phyloP scores from a whole-genome alignment of 139 green algal species.

The Spirogloea muscicola region DNA sequence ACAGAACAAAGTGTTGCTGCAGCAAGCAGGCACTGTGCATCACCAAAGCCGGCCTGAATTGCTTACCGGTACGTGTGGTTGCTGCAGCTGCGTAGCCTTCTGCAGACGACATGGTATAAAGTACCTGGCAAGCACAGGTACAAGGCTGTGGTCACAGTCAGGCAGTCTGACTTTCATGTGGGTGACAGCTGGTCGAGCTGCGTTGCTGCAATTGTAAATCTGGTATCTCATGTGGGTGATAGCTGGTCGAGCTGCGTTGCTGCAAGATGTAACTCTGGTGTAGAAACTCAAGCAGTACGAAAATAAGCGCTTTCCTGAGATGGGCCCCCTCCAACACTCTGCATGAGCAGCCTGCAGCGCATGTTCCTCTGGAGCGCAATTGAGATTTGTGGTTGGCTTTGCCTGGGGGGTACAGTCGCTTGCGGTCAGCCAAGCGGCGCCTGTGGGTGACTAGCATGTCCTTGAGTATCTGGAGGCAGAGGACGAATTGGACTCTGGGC shows the following conservation, averaged over 20 bases:
- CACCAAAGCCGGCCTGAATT: too few relatives aligned
- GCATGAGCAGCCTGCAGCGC: background rate
- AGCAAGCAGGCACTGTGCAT: too few relatives aligned
- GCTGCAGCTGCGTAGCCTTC: background rate
- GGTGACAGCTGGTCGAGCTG: background rate
- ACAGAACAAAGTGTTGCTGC: too few relatives aligned
- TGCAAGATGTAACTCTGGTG: background rate
- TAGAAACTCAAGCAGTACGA: background rate
- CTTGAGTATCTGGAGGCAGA: conserved; percentile 6
- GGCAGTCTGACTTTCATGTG: background rate
- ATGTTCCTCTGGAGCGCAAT: background rate
- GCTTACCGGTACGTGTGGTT: background rate
- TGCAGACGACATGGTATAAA: conserved; percentile 10
- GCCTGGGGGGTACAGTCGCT: conserved; percentile 21
- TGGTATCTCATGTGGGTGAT: background rate
- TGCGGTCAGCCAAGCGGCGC: conserved; percentile 9
- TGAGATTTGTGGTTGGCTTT: background rate
- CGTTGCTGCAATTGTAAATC: too few relatives aligned
- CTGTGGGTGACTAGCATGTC: conserved; percentile 8
- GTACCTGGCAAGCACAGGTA: conserved; percentile 3
- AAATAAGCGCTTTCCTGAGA: background rate
- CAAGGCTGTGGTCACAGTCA: background rate
- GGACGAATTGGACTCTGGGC: conserved; percentile 10
- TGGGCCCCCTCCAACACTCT: background rate
- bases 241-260: background rate